phyloP scores from a whole-genome alignment of 345 rosid genomes.

The Physaria fendleri region DNA sequence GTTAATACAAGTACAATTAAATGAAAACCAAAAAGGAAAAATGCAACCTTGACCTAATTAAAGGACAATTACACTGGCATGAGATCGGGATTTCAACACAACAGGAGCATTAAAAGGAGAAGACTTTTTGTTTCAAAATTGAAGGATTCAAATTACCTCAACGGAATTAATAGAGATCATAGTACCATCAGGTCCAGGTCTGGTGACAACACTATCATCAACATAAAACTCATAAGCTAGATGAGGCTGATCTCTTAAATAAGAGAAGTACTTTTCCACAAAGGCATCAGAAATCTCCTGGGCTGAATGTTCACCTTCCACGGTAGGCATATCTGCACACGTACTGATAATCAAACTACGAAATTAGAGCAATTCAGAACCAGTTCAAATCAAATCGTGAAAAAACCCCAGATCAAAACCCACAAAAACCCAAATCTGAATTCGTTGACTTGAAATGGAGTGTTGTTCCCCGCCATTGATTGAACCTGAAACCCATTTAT shows the following conservation, averaged over 20 bases:
- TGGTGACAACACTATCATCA: constrained; percentile 13
- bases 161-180: constrained; percentile 24
- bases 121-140: not conserved
- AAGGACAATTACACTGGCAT: not conserved
- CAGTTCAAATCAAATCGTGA: not conserved
- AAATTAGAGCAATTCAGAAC: not conserved
- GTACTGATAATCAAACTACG: not conserved
- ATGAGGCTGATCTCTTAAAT: not conserved
- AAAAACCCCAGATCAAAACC: constrained; percentile 10
- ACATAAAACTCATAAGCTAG: constrained; percentile 14
- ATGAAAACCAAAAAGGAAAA: too few relatives aligned
- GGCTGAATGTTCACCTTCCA: constrained; percentile 20
- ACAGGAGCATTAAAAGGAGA: not conserved
- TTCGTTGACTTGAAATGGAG: constrained; percentile 29
- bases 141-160: constrained; percentile 11
- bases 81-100: not conserved
- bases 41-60: not conserved
- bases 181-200: constrained; percentile 28
- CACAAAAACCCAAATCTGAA: constrained; percentile 1
- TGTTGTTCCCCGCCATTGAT: constrained; percentile 34
- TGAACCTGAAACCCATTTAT: constrained; percentile 39
- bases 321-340: constrained; percentile 31
- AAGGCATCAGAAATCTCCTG: constrained; percentile 9
- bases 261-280: constrained; percentile 12
- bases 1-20: not conserved